These are phyloP conservation scores for Wickerhamiella vanderwaltii DNA, from an alignment of 805 yeast genomes.

Conservation along the genomic window DNA sequence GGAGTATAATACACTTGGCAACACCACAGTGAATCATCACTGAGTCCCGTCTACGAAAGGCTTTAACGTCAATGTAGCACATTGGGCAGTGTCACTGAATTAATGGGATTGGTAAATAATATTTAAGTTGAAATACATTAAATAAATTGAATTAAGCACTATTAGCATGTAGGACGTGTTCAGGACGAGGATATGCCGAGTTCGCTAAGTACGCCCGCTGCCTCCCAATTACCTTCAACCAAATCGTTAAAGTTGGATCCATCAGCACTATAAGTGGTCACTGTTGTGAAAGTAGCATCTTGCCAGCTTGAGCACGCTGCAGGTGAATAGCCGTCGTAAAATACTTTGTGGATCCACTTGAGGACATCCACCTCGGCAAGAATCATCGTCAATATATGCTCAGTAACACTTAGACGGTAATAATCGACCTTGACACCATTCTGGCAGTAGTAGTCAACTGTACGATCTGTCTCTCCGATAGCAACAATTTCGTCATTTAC, in stretches of 20 bases:
- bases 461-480: slow-evolving; percentile 14
- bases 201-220: slow-evolving; percentile 1
- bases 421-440: slow-evolving; percentile 20
- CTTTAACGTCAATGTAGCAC: no score
- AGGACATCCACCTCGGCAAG: background rate
- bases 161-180: no score
- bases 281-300: slow-evolving; percentile 4
- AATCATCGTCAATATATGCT: background rate
- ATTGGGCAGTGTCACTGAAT: no score
- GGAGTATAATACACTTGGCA: no score
- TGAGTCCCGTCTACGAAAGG: no score
- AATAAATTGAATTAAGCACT: no score
- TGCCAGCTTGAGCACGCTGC: background rate
- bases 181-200: no score
- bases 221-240: slow-evolving; percentile 3
- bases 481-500: slow-evolving; percentile 21
- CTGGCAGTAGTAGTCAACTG: slow-evolving; percentile 19
- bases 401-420: slow-evolving; percentile 2
- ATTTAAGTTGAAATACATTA: no score
- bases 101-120: no score
- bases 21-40: no score
- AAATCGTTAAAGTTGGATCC: background rate
- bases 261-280: background rate
- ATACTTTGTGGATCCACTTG: background rate
- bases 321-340: slow-evolving; percentile 4